Evolutionary conservation across 495 filamentous ascomycete species (phyloP).

Genomic region (Aspergillus cavernicola): DNA sequence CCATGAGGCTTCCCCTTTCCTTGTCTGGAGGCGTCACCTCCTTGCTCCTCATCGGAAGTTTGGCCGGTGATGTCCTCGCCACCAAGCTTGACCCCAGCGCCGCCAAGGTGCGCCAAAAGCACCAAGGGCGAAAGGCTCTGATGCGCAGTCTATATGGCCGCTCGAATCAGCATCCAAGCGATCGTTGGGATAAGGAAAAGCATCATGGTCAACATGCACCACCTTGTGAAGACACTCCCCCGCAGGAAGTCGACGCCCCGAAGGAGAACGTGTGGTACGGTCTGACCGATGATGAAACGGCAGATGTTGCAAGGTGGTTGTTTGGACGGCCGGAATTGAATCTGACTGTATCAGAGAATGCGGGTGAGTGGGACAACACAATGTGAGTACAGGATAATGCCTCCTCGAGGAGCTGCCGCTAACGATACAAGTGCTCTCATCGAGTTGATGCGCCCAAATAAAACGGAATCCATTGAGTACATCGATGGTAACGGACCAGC

Average conservation of each 20-base stretch:
- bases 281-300: constrained; percentile 13
- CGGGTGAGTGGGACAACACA: constrained; percentile 17
- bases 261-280: constrained; percentile 18
- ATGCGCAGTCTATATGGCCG: constrained; percentile 12
- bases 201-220: background rate
- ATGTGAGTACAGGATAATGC: constrained; percentile 4
- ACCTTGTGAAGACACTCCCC: constrained; percentile 7
- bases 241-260: constrained; percentile 10
- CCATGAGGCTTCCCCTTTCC: constrained; percentile 13
- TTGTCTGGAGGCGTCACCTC: constrained; percentile 9
- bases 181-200: background rate
- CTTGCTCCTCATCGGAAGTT: constrained; percentile 11
- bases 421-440: constrained; percentile 9
- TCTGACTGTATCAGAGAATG: constrained; percentile 11
- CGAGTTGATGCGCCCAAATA: constrained; percentile 17
- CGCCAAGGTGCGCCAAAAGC: constrained; percentile 3
- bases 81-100: constrained; percentile 8
- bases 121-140: constrained; percentile 5
- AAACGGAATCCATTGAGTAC: constrained; percentile 12
- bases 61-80: constrained; percentile 13
- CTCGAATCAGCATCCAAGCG: constrained; percentile 6
- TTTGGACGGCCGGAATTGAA: constrained; percentile 14
- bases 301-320: constrained; percentile 15
- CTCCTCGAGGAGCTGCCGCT: too few species aligned
- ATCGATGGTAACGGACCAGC: constrained; percentile 1